Percentiles rank a stretch among this genome's conserved stretches.
Evolutionary conservation across 768 basidiomycete species (phyloP).

Genomic region (Collybiopsis luxurians): DNA sequence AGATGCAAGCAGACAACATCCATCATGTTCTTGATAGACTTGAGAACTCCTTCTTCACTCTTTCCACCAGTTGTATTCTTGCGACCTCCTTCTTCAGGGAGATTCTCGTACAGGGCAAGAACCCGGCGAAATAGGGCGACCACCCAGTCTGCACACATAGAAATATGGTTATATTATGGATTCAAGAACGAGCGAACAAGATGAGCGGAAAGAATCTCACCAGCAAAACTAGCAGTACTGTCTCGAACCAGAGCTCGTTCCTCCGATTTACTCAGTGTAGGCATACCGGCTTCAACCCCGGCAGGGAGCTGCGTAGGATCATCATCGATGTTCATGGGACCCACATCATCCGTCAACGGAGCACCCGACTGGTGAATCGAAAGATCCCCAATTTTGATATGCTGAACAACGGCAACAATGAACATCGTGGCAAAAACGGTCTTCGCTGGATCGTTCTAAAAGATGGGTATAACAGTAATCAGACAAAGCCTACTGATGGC

Average conservation of each 20-base stretch:
- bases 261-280: conserved; percentile 55
- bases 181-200: neutral
- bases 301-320: conserved; percentile 48
- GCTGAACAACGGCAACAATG: conserved; percentile 68
- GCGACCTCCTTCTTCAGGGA: conserved; percentile 93
- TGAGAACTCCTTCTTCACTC: conserved; percentile 73
- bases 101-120: conserved; percentile 82
- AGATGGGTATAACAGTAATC: neutral
- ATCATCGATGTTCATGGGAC: conserved; percentile 52
- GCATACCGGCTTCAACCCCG: conserved; percentile 42
- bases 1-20: conserved; percentile 82
- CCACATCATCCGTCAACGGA: conserved; percentile 50
- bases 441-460: conserved; percentile 77
- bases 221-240: conserved; percentile 76
- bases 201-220: conserved; percentile 30
- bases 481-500: conserved; percentile 3
- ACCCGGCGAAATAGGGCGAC: conserved; percentile 74
- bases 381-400: conserved; percentile 76
- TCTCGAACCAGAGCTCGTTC: conserved; percentile 73
- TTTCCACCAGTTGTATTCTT: conserved; percentile 85
- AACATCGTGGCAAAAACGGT: conserved; percentile 80
- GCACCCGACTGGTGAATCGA: conserved; percentile 59
- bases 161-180: too few relatives aligned
- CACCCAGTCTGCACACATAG: conserved; percentile 63
- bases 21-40: conserved; percentile 74